These are phyloP conservation scores for Cercospora zeina DNA, from an alignment of 2,329 filamentous ascomycete genomes.

Conservation along the genomic window DNA sequence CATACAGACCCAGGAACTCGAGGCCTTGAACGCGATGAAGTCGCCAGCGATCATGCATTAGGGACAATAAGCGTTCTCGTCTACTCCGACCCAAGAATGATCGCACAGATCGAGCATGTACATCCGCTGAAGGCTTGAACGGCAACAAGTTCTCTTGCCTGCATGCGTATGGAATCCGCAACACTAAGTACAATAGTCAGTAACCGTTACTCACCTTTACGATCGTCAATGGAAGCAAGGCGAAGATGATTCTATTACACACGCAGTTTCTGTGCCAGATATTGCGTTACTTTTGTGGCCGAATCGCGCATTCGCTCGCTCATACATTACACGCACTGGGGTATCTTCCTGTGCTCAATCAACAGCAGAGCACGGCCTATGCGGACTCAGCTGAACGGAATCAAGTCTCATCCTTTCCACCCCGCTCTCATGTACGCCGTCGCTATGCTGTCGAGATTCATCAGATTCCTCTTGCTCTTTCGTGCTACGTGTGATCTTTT, in stretches of 20 bases:
- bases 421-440: not conserved
- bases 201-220: not conserved
- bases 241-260: not conserved
- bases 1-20: no score
- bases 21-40: no score
- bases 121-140: not conserved
- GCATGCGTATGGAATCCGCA: not conserved
- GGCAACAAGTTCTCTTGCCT: not conserved
- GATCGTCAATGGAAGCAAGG: not conserved
- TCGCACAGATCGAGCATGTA: not conserved
- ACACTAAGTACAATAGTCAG: not conserved
- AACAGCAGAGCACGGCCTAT: not conserved
- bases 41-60: not conserved
- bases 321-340: slow-evolving; percentile 4
- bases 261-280: not conserved
- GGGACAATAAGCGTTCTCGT: not conserved
- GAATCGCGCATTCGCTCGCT: not conserved
- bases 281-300: not conserved
- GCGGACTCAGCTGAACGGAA: not conserved
- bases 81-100: not conserved
- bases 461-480: not conserved
- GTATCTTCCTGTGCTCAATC: not conserved
- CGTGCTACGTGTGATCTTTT: not conserved
- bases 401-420: not conserved
- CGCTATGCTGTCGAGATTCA: not conserved